These are phyloP conservation scores for Tulasnella sp. DNA, from an alignment of 768 basidiomycete genomes.

Conservation along the genomic window DNA sequence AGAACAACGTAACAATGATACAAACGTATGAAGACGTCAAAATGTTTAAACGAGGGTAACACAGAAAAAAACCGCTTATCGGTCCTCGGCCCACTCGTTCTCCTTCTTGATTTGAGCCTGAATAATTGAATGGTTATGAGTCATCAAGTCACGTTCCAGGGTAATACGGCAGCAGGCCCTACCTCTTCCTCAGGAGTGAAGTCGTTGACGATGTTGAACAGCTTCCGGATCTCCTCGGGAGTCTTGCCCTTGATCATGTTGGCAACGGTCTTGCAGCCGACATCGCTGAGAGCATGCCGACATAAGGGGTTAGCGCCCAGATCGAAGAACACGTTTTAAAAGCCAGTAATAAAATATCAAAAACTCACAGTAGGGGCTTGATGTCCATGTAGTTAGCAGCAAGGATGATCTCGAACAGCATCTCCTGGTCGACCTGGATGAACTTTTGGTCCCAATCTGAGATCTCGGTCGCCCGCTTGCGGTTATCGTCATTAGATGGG, in stretches of 20 bases:
- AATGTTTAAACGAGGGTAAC: not conserved
- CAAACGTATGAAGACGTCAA: slow-evolving; percentile 18
- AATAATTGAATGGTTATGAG: slow-evolving; percentile 31
- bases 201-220: slow-evolving; percentile 97
- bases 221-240: slow-evolving; percentile 96
- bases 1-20: not conserved
- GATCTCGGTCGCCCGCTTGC: slow-evolving; percentile 98
- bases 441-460: slow-evolving; percentile 99
- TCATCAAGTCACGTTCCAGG: slow-evolving; percentile 21
- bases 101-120: slow-evolving; percentile 99
- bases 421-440: slow-evolving; percentile 98
- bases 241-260: slow-evolving; percentile 99
- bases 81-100: slow-evolving; percentile 55
- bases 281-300: slow-evolving; percentile 57
- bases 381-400: slow-evolving; percentile 99
- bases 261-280: slow-evolving; percentile 97
- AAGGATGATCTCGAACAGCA: slow-evolving; percentile 99
- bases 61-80: slow-evolving; percentile 18
- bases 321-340: not conserved
- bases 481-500: slow-evolving; percentile 82
- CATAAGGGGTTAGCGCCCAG: not conserved
- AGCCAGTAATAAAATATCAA: too few species aligned
- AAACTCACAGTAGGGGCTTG: slow-evolving; percentile 87
- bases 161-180: slow-evolving; percentile 28
- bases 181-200: slow-evolving; percentile 99